Conservation (phyloP, 1,139 yeast species). For the Petasospora fabianii region DNA sequence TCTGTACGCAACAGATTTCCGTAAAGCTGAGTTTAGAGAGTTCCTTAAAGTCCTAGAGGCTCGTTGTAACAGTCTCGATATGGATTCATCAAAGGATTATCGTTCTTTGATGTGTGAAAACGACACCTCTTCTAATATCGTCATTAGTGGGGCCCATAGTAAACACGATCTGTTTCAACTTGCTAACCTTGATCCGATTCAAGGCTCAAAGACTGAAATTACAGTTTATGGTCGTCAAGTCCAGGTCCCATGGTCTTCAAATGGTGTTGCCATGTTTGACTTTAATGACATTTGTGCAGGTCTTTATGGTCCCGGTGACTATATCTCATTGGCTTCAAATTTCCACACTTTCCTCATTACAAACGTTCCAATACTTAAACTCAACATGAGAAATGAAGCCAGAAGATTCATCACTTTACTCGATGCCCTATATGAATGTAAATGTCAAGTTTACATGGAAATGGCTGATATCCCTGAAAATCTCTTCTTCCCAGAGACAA, state of each 20-base stretch:
- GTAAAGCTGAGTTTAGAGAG: slow-evolving; percentile 51
- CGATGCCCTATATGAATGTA: slow-evolving; percentile 67
- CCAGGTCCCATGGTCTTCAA: slow-evolving; percentile 41
- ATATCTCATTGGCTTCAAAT: slow-evolving; percentile 60
- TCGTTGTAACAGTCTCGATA: slow-evolving; percentile 62
- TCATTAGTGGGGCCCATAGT: slow-evolving; percentile 24
- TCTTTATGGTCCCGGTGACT: slow-evolving; percentile 62
- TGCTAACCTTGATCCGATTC: slow-evolving; percentile 5
- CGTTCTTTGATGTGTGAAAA: slow-evolving; percentile 40
- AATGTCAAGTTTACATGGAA: slow-evolving; percentile 54
- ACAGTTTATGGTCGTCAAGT: slow-evolving; percentile 55
- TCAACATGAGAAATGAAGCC: slow-evolving; percentile 64
- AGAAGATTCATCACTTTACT: slow-evolving; percentile 60
- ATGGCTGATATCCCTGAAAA: slow-evolving; percentile 47
- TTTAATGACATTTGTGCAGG: slow-evolving; percentile 57
- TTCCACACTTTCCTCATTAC: slow-evolving; percentile 56
- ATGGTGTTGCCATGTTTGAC: slow-evolving; percentile 46
- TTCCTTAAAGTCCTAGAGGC: slow-evolving; percentile 55
- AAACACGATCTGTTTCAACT: slow-evolving; percentile 1
- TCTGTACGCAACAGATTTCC: slow-evolving; percentile 60
- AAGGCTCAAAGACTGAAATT: slow-evolving; percentile 27
- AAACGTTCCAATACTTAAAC: slow-evolving; percentile 56
- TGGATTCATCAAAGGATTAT: slow-evolving; percentile 58
- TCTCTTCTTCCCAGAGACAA: slow-evolving; percentile 52
- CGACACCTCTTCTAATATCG: slow-evolving; percentile 28